phyloP scores from a whole-genome alignment of 768 basidiomycete species.

The Pleurotus citrinopileatus region DNA sequence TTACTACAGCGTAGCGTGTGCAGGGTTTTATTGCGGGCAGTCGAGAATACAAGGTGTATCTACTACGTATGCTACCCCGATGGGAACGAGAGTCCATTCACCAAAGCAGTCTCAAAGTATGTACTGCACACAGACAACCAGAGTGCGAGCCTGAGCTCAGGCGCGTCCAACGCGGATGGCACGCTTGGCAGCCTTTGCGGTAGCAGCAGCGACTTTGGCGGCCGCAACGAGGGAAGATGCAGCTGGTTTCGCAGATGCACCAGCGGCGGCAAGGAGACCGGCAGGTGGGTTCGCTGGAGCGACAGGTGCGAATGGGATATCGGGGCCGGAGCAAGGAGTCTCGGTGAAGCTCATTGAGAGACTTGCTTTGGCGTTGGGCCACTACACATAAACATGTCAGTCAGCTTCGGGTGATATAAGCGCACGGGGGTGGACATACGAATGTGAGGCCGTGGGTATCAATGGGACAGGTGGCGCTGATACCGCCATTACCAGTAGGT shows the following conservation, averaged over 20 bases:
- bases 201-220: background rate
- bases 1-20: no score
- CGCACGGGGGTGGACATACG: no score
- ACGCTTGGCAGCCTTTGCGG: background rate
- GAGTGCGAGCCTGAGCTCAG: no score
- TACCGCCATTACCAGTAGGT: slow-evolving; percentile 2
- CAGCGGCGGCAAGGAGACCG: background rate
- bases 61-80: no score
- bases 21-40: no score
- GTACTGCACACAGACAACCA: no score
- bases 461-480: slow-evolving; percentile 1
- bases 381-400: no score
- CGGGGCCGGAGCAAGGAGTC: slow-evolving; percentile 5
- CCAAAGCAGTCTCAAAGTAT: no score
- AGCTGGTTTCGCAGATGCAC: background rate
- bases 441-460: background rate
- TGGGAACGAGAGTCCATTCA: no score
- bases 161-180: no score
- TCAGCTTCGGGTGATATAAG: no score
- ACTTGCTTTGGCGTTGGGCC: slow-evolving; percentile 1
- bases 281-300: background rate
- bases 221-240: background rate
- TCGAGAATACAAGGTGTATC: no score
- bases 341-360: slow-evolving; percentile 4
- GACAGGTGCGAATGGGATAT: slow-evolving; percentile 1